A percentile compares a stretch with the other conserved stretches of the same genome.
These are phyloP conservation scores for Leptographium procerum DNA, from an alignment of 2,329 filamentous ascomycete genomes.

Conservation along the genomic window DNA sequence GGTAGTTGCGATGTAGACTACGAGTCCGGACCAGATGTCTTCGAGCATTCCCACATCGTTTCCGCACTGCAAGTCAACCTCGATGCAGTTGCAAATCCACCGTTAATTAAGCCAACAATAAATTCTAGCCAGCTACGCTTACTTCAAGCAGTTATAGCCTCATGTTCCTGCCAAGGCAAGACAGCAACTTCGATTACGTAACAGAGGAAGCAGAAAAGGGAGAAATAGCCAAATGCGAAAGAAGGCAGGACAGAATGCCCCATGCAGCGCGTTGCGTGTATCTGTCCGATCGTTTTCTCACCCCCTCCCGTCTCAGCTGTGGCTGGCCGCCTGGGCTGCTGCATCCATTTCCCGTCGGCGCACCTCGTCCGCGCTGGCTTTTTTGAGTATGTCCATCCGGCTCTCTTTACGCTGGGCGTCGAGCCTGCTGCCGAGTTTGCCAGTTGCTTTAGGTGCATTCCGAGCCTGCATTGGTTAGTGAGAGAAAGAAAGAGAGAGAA, in stretches of 20 bases:
- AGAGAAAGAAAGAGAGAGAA: background rate
- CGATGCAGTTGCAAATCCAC: no score
- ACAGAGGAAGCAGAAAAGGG: background rate
- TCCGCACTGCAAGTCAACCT: no score
- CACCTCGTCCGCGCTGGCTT: conserved; percentile 55
- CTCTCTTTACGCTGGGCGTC: conserved; percentile 69
- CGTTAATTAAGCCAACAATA: no score
- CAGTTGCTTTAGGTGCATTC: conserved; percentile 39
- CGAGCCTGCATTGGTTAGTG: conserved; percentile 1
- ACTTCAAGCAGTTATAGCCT: no score
- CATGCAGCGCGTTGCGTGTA: background rate
- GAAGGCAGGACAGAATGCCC: background rate
- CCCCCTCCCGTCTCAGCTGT: conserved; percentile 30
- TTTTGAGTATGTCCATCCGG: conserved; percentile 52
- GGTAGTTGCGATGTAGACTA: no score
- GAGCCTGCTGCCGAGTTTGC: conserved; percentile 61
- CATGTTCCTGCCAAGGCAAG: no score
- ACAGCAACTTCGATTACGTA: no score
- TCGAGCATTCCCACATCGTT: no score
- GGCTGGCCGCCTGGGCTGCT: conserved; percentile 42
- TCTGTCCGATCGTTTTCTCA: no score
- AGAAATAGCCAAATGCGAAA: background rate
- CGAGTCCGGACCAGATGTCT: no score
- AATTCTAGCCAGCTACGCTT: no score
- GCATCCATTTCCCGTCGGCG: conserved; percentile 57